Evolutionary conservation across 495 filamentous ascomycete species (phyloP).

Genomic region (Pyronema omphalodes): DNA sequence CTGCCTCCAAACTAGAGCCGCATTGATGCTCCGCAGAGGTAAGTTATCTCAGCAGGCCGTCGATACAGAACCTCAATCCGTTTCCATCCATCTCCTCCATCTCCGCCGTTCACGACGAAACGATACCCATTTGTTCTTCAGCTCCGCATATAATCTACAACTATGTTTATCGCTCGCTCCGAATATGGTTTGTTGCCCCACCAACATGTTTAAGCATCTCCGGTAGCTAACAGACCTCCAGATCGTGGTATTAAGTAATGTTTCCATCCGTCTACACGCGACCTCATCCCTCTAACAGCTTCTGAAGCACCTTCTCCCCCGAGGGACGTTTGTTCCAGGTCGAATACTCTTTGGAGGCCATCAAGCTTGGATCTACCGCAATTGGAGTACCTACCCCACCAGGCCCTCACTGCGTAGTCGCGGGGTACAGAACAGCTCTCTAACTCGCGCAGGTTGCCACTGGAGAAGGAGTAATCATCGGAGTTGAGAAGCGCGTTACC

Average conservation of each 20-base stretch:
- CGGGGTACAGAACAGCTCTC: background rate
- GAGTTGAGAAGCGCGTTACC: constrained; percentile 97
- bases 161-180: constrained; percentile 98
- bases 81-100: constrained; percentile 9
- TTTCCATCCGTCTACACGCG: constrained; percentile 6
- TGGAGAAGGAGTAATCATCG: constrained; percentile 78
- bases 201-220: background rate
- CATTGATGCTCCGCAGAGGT: too few species aligned
- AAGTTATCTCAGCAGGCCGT: background rate
- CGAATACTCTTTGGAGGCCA: constrained; percentile 99
- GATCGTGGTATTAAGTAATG: constrained; percentile 96
- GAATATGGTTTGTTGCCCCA: constrained; percentile 70
- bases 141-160: constrained; percentile 25
- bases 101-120: constrained; percentile 2
- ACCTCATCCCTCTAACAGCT: constrained; percentile 3
- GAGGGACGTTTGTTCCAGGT: constrained; percentile 99
- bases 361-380: constrained; percentile 95
- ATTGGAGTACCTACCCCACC: constrained; percentile 51
- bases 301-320: constrained; percentile 86
- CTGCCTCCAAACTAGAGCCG: too few species aligned
- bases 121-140: constrained; percentile 6
- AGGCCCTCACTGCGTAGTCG: background rate
- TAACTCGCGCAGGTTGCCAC: constrained; percentile 50
- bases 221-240: constrained; percentile 24
- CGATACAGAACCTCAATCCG: background rate